Conservation (phyloP, 2,329 filamentous ascomycete species). For the Cylindrodendrum hubeiense region DNA sequence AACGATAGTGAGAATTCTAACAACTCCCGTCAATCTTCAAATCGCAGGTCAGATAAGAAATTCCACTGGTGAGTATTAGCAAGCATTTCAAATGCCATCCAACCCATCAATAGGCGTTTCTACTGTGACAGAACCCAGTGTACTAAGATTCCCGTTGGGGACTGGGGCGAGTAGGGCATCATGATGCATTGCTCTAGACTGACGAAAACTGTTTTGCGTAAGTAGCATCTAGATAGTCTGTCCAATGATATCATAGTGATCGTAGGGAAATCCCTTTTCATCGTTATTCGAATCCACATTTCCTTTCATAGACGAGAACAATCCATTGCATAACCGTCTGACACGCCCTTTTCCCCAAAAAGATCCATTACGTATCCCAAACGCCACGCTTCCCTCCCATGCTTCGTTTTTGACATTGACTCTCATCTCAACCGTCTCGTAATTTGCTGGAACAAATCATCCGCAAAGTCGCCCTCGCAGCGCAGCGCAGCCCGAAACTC, state of each 20-base stretch:
- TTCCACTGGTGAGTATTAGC: neutral
- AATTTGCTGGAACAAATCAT: slow-evolving; percentile 32
- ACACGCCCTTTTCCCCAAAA: neutral
- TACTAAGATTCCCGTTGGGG: neutral
- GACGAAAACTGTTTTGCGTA: neutral
- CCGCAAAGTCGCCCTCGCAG: slow-evolving; percentile 35
- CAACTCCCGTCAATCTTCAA: neutral
- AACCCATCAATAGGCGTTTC: neutral
- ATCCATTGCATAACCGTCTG: neutral
- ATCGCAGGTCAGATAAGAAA: neutral
- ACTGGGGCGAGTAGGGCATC: neutral
- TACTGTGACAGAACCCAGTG: neutral
- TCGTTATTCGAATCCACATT: neutral
- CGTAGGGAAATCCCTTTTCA: neutral
- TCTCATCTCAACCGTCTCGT: slow-evolving; percentile 22
- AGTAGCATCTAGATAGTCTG: neutral
- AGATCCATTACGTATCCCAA: slow-evolving; percentile 8
- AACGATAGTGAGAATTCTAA: neutral
- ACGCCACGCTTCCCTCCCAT: slow-evolving; percentile 14
- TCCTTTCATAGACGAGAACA: neutral
- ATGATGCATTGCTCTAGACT: neutral
- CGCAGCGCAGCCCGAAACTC: slow-evolving; percentile 31
- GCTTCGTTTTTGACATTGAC: neutral
- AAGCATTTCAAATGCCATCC: neutral
- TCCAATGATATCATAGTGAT: neutral